A percentile compares a stretch with the other conserved stretches of the same genome.
Evolutionary conservation across 768 basidiomycete species (phyloP).

Genomic region (Boletus rubroflammeus): DNA sequence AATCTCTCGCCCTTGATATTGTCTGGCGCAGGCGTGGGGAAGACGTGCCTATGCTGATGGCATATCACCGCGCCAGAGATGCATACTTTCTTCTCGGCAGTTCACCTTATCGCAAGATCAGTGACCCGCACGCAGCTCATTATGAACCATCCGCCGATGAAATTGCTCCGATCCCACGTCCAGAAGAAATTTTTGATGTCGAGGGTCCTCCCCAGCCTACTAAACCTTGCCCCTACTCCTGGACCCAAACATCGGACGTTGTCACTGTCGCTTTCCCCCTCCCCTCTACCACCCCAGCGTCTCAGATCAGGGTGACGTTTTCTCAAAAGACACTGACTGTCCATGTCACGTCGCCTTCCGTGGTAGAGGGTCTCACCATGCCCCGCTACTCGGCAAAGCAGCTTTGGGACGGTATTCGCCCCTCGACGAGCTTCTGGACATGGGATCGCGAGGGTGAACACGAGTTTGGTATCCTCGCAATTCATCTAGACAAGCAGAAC

Average conservation of each 20-base stretch:
- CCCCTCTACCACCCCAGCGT: slow-evolving; percentile 63
- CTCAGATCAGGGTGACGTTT: slow-evolving; percentile 64
- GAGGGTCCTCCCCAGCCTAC: slow-evolving; percentile 29
- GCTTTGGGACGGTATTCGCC: slow-evolving; percentile 78
- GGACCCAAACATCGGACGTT: slow-evolving; percentile 85
- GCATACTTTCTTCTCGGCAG: slow-evolving; percentile 58
- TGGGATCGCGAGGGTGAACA: slow-evolving; percentile 78
- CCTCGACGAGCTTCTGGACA: slow-evolving; percentile 87
- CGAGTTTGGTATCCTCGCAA: slow-evolving; percentile 64
- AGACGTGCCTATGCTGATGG: slow-evolving; percentile 62
- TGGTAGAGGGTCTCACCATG: slow-evolving; percentile 33
- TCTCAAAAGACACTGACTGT: slow-evolving; percentile 62
- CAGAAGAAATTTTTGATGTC: slow-evolving; percentile 52
- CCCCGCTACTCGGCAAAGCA: slow-evolving; percentile 60
- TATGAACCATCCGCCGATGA: slow-evolving; percentile 67
- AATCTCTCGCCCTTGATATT: slow-evolving; percentile 43
- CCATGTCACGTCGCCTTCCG: slow-evolving; percentile 44
- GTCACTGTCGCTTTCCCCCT: slow-evolving; percentile 82
- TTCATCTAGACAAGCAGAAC: slow-evolving; percentile 85
- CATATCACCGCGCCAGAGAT: slow-evolving; percentile 43
- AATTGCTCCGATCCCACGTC: slow-evolving; percentile 63
- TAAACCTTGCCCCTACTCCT: slow-evolving; percentile 82
- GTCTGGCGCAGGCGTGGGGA: slow-evolving; percentile 69
- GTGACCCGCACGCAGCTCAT: slow-evolving; percentile 27
- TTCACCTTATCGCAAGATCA: slow-evolving; percentile 48